A percentile compares a stretch with the other conserved stretches of the same genome.
These are phyloP conservation scores for Capniomyces stellatus DNA, from an alignment of 371 early-diverging fungal species.

Conservation along the genomic window DNA sequence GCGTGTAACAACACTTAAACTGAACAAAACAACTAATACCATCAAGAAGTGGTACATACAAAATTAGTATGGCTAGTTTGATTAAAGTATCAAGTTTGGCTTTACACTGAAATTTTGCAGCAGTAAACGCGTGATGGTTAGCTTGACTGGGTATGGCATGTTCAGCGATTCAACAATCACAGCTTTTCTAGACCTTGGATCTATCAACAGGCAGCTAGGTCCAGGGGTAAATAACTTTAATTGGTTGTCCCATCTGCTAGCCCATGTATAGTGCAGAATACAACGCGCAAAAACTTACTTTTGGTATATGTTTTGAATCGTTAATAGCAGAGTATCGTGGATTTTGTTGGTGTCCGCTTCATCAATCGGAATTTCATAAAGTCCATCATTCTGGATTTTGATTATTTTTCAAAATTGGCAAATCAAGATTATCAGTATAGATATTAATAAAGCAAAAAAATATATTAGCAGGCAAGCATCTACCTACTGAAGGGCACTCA, in stretches of 20 bases:
- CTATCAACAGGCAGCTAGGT: slow-evolving; percentile 48
- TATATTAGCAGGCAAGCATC: background rate
- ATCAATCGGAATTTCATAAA: background rate
- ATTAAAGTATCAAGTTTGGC: background rate
- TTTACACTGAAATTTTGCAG: slow-evolving; percentile 42
- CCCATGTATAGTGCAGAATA: background rate
- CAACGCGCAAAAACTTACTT: background rate
- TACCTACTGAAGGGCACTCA: background rate
- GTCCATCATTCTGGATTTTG: slow-evolving; percentile 1
- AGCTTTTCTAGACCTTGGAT: slow-evolving; percentile 73
- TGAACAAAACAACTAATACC: too few relatives aligned
- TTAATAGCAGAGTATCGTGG: background rate
- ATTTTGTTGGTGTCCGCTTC: background rate
- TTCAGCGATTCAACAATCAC: slow-evolving; percentile 63
- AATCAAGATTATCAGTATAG: background rate
- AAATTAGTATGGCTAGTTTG: background rate
- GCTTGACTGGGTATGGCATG: slow-evolving; percentile 52
- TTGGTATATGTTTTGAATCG: background rate
- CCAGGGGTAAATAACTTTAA: background rate
- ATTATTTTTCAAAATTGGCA: too few relatives aligned
- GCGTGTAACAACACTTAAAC: too few relatives aligned
- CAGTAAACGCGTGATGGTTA: slow-evolving; percentile 45
- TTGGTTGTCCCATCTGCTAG: slow-evolving; percentile 2
- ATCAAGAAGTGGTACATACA: too few relatives aligned
- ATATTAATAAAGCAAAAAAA: background rate